Percentiles rank a stretch among this genome's conserved stretches.
phyloP scores from a whole-genome alignment of 192 early-diverging fungal species.

The Allomyces macrogynus region DNA sequence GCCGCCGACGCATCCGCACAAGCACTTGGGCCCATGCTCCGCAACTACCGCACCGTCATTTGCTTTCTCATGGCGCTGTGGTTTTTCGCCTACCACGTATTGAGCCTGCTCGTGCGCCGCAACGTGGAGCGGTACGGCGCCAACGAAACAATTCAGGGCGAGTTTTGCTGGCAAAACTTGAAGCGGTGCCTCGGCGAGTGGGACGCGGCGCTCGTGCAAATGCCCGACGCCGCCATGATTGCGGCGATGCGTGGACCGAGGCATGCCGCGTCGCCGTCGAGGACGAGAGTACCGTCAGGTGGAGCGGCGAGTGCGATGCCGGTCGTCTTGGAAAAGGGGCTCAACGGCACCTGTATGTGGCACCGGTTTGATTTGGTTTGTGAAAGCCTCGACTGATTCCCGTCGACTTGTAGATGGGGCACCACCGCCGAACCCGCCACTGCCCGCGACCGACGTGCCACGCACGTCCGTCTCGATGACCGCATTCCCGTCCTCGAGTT shows the following conservation, averaged over 20 bases:
- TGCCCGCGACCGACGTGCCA: no score
- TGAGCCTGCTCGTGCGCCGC: neutral
- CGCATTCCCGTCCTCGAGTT: no score
- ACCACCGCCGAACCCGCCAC: no score
- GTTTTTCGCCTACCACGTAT: neutral
- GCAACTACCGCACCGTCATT: neutral
- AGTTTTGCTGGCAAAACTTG: neutral
- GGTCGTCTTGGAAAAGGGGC: no score
- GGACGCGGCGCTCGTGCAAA: neutral
- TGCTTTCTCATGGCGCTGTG: neutral
- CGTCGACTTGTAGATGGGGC: no score
- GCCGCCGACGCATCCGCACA: no score
- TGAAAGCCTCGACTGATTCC: no score
- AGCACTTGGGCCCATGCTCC: neutral
- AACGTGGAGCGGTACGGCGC: neutral
- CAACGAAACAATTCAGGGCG: neutral
- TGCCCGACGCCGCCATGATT: neutral
- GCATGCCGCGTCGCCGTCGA: neutral
- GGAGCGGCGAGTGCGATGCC: no score
- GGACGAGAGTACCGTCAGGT: neutral
- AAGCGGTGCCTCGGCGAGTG: neutral
- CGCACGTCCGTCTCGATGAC: no score
- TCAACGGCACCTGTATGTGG: no score
- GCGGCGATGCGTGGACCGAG: neutral
- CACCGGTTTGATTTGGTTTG: no score